Percentiles rank a stretch among this genome's conserved stretches.
phyloP scores from a whole-genome alignment of 2,329 filamentous ascomycete species.

The Periconia macrospinosa region DNA sequence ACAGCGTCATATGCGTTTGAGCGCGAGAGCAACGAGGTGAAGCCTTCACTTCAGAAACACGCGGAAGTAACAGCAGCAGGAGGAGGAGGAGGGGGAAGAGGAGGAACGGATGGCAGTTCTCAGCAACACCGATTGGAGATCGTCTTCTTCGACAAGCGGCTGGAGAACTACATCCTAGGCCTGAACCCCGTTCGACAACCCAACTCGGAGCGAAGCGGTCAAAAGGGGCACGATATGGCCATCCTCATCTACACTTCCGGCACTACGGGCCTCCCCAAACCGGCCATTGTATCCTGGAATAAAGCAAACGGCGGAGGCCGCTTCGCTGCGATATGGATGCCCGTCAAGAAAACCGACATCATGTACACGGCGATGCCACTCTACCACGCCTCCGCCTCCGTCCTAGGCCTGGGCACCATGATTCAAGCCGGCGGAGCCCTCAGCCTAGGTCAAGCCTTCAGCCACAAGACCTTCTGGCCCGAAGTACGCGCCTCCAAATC shows the following conservation, averaged over 20 bases:
- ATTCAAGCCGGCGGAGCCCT: conserved; percentile 33
- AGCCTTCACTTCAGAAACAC: conserved; percentile 21
- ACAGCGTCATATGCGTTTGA: conserved; percentile 28
- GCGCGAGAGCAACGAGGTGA: conserved; percentile 21
- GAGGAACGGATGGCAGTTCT: conserved; percentile 10
- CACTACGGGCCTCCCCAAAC: conserved; percentile 42
- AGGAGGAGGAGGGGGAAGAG: no score
- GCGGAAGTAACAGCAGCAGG: conserved; percentile 6
- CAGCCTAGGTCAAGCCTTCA: conserved; percentile 33
- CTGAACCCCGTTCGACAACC: conserved; percentile 33
- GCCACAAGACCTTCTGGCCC: conserved; percentile 43
- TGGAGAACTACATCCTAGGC: conserved; percentile 29
- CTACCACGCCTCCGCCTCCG: conserved; percentile 38
- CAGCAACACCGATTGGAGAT: conserved; percentile 27
- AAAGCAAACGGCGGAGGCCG: conserved; percentile 24
- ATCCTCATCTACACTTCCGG: conserved; percentile 45
- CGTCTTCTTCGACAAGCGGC: conserved; percentile 32
- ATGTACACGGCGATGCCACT: conserved; percentile 45
- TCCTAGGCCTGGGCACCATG: conserved; percentile 30
- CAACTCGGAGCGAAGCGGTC: conserved; percentile 26
- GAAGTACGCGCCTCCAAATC: conserved; percentile 39
- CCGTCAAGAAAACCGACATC: conserved; percentile 30
- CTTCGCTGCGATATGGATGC: conserved; percentile 25
- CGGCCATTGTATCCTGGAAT: conserved; percentile 33
- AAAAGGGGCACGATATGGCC: conserved; percentile 32